Percentiles rank a stretch among this genome's conserved stretches.
These are phyloP conservation scores for Nidula microcarpa DNA, from an alignment of 768 basidiomycete genomes.

Conservation along the genomic window DNA sequence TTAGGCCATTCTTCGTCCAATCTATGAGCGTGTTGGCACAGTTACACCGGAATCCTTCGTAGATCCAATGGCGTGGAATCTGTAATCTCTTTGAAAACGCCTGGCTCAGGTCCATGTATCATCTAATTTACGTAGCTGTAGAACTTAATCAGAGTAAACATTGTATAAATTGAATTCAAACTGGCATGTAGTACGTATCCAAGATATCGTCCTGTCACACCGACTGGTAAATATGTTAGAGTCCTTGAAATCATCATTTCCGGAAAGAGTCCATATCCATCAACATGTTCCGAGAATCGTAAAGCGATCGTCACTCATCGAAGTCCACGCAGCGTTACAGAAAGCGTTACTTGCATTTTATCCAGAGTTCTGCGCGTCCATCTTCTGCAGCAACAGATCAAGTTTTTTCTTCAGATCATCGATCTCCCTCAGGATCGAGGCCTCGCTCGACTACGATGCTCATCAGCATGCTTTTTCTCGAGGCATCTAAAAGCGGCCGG, in stretches of 20 bases:
- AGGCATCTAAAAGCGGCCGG: constrained; percentile 5
- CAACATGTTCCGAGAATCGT: no score
- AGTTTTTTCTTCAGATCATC: constrained; percentile 48
- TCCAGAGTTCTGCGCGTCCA: constrained; percentile 20
- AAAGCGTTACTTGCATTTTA: no score
- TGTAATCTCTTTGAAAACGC: constrained; percentile 1
- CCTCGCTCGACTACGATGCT: constrained; percentile 61
- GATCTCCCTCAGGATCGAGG: constrained; percentile 63
- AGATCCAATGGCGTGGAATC: constrained; percentile 8
- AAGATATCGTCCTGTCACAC: no score
- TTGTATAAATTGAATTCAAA: no score
- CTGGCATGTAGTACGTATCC: no score
- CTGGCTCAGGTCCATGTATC: not conserved
- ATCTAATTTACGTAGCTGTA: not conserved
- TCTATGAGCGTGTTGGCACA: constrained; percentile 75
- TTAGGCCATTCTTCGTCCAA: constrained; percentile 83
- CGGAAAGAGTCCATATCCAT: no score
- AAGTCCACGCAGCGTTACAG: no score
- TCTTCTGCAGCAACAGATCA: constrained; percentile 28
- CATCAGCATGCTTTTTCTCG: constrained; percentile 1
- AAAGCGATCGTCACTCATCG: no score
- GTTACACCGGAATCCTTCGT: constrained; percentile 33
- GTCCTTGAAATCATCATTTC: no score
- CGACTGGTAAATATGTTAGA: no score
- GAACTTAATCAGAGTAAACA: not conserved